Base-by-base conservation (phyloP, 179 eudicot species). In the Amaranthus tricolor region DNA sequence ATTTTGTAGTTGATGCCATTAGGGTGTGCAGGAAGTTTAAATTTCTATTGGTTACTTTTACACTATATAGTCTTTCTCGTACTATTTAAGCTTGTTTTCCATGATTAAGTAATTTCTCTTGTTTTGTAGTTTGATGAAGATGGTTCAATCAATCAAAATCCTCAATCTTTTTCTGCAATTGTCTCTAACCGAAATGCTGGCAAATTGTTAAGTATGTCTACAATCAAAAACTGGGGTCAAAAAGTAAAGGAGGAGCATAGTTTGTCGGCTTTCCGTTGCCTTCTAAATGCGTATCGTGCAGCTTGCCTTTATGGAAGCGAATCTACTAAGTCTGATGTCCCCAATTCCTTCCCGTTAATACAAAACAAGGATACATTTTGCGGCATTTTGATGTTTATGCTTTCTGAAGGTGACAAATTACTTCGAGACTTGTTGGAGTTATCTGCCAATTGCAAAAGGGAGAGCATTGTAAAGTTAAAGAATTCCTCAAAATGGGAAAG, bases 281-380 rank as follows among this genome's bases (percentile, higher is more conserved):
- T 96, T 16, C 77, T 93, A 43, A 96, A 96, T 77, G 96, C 86
- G 56, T 93, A 89, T 80, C 90, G 89, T 31, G 81, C 90, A 64
- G 99, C 97, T 59, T 91, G 97, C 85, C 97, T 86, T 48, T 90
- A 84, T 82, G 98, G 94, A 76, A 45, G 81, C 72, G 91, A 86
- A 72, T 86, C 90, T 62, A 68, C 68, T 66, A 76, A 82, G 14
- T 58, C 47, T 40, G 9, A 68, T 43, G 82, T 68, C 64, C 65
- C 81, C 72, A 66, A 24, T 51, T 66, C 81, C 14, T 60, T 69
- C 70, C 79, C 78, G 58, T 70, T 24, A 62, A 82, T 93, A 80
- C 85, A 88, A 69, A 75, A 83, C 76, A 81, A 84, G 68, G 91
- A 88, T 50, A 76, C 86, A 6, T 96, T 87, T 83, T 79, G 85